Conservation (phyloP, 805 yeast species). For the Cyberlindnera xylosilytica region DNA sequence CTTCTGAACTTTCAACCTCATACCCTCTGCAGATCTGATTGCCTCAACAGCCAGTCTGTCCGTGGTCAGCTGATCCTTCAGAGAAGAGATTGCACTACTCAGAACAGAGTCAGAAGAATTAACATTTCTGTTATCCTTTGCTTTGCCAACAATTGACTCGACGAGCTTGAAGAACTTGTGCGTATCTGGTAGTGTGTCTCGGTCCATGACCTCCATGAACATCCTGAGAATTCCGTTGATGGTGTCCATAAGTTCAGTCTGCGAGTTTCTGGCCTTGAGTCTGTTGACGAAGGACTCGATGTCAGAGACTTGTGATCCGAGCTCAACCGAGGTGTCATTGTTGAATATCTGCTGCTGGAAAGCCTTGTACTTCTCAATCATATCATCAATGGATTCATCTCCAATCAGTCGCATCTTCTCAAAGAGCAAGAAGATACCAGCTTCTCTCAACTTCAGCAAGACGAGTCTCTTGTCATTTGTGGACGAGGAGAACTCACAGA, state of each 20-base stretch:
- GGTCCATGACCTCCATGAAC: constrained; percentile 49
- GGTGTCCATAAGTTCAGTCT: constrained; percentile 61
- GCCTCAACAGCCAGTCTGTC: constrained; percentile 77
- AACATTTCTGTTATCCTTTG: constrained; percentile 42
- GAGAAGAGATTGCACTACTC: constrained; percentile 61
- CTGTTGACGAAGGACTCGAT: constrained; percentile 15
- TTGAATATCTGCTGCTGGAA: constrained; percentile 15
- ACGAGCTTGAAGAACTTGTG: constrained; percentile 49
- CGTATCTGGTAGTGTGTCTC: constrained; percentile 41
- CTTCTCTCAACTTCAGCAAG: constrained; percentile 33
- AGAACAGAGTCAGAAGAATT: constrained; percentile 43
- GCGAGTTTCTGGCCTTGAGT: constrained; percentile 32
- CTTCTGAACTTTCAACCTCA: constrained; percentile 37
- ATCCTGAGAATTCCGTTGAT: constrained; percentile 52
- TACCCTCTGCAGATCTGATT: constrained; percentile 44
- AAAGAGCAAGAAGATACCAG: constrained; percentile 33
- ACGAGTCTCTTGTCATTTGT: constrained; percentile 26
- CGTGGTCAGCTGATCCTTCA: constrained; percentile 61
- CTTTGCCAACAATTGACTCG: constrained; percentile 39
- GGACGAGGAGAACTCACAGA: constrained; percentile 25
- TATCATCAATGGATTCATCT: constrained; percentile 32
- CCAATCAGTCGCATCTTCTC: constrained; percentile 38
- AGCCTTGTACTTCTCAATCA: constrained; percentile 21
- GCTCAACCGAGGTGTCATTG: constrained; percentile 22
- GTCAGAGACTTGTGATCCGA: constrained; percentile 23